Evolutionary conservation across 306 rosid species (phyloP), one percentile per base, ranked within the genome.

Genomic region (Lupinus albus): DNA sequence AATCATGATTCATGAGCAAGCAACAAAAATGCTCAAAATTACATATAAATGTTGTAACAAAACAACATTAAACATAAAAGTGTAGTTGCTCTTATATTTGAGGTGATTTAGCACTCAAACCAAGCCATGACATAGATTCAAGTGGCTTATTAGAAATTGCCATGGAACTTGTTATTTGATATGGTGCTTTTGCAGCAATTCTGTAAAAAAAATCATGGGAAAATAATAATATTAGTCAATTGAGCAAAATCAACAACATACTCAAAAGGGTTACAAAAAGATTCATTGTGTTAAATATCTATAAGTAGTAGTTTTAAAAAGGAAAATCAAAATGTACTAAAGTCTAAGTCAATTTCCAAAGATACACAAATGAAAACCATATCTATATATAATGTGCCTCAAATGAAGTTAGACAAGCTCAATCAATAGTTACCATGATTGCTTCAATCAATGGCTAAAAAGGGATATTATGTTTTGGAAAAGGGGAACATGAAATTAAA

Each of bases 101-200:
- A 7, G 81, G 70, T 38, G 75, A 41, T 50, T 79, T 79, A 15
- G 92, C 86, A 38, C 87, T 83, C 79, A 87, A 70, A 4, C 86
- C 93, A 45, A 89, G 84, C 98, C 98, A 92, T 30, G 96, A 17
- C 78, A 80, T 80, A 59, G 74, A 47, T 25, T 81, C 91, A 25
- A 67, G 78, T 36, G 81, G 73, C 77, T 85, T 85, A 7, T 69
- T 18, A 18, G 58, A 15, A 10, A 10, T 1, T 42, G n/a, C 81
- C 15, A 60, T 67, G 5, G 65, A 49, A 78, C 61, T 76, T 80
- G 58, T 12, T 33, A 54, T 61, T 69, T 81, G 91, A 75, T 92
- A 92, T 32, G 98, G 96, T 10, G 93, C 76, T 56, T 52, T 82
- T 11, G 85, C 71, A 32, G 84, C 82, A 60, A 89, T 68, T 81